Base-by-base conservation (phyloP, 1,284 basidiomycete species). In the Ustilago tritici region DNA sequence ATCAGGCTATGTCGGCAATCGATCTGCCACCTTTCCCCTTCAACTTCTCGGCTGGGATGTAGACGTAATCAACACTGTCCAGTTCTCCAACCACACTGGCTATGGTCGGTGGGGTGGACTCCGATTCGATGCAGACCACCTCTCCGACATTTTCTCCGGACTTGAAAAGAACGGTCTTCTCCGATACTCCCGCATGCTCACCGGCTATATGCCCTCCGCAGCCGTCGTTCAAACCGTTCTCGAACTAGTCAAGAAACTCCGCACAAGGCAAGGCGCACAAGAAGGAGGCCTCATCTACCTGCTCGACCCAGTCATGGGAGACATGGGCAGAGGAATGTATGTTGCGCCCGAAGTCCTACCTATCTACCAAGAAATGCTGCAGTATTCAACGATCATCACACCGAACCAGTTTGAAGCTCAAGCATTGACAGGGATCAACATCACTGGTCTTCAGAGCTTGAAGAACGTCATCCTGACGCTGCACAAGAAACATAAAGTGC, bases 351-450 rank as follows among this genome's bases (percentile, higher is more conserved):
- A 94, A 75, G 94, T 95, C 6, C 90, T 99, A 61, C 94, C 95
- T 0, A 90, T 95, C 55, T 99, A 99, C 88, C 91, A 91, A 59
- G 80, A 85, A 19, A 90, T 99, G 87, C 89, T 99, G 2, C 89
- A 90, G 17, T 88, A 92, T 28, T 92, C 95, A 1, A 94, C 93
- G 0, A 92, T 98, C 65, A 96, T 98, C 76, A 95, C 96, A 0
- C 96, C 96, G 0, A 99, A 99, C 85, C 97, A 95, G 90, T 99
- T 96, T 78, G 97, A 99, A 88, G 93, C 93, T 63, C 95, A 98
- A 94, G 61, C 60, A 1, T 53, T 81, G n/a, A 73, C 75, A 0
- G 79, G 65, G 1, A 55, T 69, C 36, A 71, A 90, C 61, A 91
- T 98, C 54, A 89, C 88, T 12, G 91, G 92, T 66, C 83, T 92